Percentiles rank a stretch among this genome's conserved stretches.
These are phyloP conservation scores for Zygoascus meyerae DNA, from an alignment of 1,139 yeast genomes.

Conservation along the genomic window DNA sequence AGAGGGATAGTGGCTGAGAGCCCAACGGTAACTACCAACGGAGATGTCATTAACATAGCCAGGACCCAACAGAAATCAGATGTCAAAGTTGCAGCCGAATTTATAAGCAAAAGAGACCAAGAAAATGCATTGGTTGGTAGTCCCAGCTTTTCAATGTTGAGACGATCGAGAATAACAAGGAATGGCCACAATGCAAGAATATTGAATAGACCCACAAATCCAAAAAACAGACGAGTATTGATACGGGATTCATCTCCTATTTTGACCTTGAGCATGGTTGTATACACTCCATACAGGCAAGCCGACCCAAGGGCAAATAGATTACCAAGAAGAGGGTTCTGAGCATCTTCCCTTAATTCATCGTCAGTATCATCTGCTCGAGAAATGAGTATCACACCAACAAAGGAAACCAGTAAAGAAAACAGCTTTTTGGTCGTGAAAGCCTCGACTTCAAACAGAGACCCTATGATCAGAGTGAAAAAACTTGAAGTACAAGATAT, in stretches of 20 bases:
- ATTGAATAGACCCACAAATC: slow-evolving; percentile 87
- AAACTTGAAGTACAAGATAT: slow-evolving; percentile 87
- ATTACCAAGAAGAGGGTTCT: slow-evolving; percentile 63
- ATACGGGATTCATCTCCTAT: slow-evolving; percentile 68
- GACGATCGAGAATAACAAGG: slow-evolving; percentile 50
- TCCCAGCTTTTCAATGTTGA: slow-evolving; percentile 64
- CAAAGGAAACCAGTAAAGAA: slow-evolving; percentile 64
- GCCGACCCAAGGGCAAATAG: slow-evolving; percentile 78
- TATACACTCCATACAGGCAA: slow-evolving; percentile 81
- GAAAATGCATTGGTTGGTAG: slow-evolving; percentile 55
- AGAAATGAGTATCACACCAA: slow-evolving; percentile 78
- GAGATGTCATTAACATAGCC: slow-evolving; percentile 88
- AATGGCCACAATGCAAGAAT: slow-evolving; percentile 79
- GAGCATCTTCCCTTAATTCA: slow-evolving; percentile 26
- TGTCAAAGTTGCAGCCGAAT: slow-evolving; percentile 71
- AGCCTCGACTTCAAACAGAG: slow-evolving; percentile 60
- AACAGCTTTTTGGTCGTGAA: slow-evolving; percentile 59
- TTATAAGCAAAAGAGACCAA: slow-evolving; percentile 50
- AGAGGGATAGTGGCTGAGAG: slow-evolving; percentile 87
- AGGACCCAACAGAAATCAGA: slow-evolving; percentile 96
- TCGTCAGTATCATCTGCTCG: slow-evolving; percentile 39
- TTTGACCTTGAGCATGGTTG: slow-evolving; percentile 70
- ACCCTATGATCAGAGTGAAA: slow-evolving; percentile 84
- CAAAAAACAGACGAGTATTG: slow-evolving; percentile 84
- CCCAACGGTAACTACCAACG: slow-evolving; percentile 93